phyloP scores from a whole-genome alignment of 1,284 basidiomycete species.

The Apiotrichum brassicae region DNA sequence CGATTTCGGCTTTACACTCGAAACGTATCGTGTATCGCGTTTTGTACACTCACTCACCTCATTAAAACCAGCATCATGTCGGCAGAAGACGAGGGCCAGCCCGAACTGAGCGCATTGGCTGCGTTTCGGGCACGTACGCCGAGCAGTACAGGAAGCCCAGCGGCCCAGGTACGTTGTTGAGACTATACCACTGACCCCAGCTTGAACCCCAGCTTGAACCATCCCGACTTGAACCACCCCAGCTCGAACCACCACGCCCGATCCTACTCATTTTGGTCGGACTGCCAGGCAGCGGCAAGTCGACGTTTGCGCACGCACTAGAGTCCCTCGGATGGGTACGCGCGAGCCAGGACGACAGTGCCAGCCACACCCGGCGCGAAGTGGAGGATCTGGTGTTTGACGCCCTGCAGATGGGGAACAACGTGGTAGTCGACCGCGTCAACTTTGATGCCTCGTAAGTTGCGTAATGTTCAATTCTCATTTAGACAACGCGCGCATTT shows the following conservation, averaged over 20 bases:
- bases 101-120: too few relatives aligned
- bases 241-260: conserved; percentile 7
- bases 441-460: conserved; percentile 42
- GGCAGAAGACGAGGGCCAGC: too few relatives aligned
- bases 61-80: too few relatives aligned
- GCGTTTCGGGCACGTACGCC: too few relatives aligned
- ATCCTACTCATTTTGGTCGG: conserved; percentile 41
- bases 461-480: neutral
- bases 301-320: conserved; percentile 36
- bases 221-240: too few relatives aligned
- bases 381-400: conserved; percentile 31
- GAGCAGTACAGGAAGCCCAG: too few relatives aligned
- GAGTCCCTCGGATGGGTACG: conserved; percentile 32
- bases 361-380: conserved; percentile 33
- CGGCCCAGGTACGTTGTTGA: too few relatives aligned
- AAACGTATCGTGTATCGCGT: too few relatives aligned
- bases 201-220: too few relatives aligned
- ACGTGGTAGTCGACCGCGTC: conserved; percentile 44
- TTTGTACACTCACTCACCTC: too few relatives aligned
- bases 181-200: too few relatives aligned
- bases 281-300: conserved; percentile 42
- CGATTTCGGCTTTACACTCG: too few relatives aligned
- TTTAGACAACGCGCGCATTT: conserved; percentile 44
- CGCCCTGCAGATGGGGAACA: conserved; percentile 29
- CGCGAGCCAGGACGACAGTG: conserved; percentile 45